A percentile compares a stretch with the other conserved stretches of the same genome.
Conservation (phyloP, 2,329 filamentous ascomycete species). For the Paraphaeosphaeria minitans region DNA sequence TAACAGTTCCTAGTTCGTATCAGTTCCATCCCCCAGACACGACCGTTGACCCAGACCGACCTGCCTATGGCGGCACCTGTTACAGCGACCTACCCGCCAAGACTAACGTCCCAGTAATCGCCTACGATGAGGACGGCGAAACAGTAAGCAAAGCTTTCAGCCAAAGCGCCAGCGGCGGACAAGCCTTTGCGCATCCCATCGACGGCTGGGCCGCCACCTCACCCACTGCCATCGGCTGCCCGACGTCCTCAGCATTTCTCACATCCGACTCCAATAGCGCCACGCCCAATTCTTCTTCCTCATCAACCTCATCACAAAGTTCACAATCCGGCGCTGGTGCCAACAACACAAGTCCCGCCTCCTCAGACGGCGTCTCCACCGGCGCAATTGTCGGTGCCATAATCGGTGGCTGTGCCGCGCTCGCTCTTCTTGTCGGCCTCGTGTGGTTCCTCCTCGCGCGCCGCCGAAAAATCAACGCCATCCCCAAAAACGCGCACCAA, state of each 20-base stretch:
- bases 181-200: slow-evolving; percentile 36
- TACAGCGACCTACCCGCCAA: slow-evolving; percentile 27
- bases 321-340: background rate
- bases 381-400: slow-evolving; percentile 30
- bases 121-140: slow-evolving; percentile 23
- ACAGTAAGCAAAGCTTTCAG: slow-evolving; percentile 19
- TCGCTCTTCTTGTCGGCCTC: slow-evolving; percentile 23
- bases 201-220: slow-evolving; percentile 30
- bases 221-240: slow-evolving; percentile 21
- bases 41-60: slow-evolving; percentile 23
- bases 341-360: background rate
- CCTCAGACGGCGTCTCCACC: slow-evolving; percentile 15
- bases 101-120: slow-evolving; percentile 21
- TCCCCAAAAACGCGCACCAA: slow-evolving; percentile 14
- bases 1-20: slow-evolving; percentile 21
- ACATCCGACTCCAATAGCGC: slow-evolving; percentile 2
- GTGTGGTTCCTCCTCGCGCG: slow-evolving; percentile 20
- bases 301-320: background rate
- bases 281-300: background rate
- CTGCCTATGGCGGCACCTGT: slow-evolving; percentile 35
- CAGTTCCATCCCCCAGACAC: slow-evolving; percentile 23
- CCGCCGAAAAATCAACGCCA: slow-evolving; percentile 12
- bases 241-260: slow-evolving; percentile 9
- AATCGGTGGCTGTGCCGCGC: slow-evolving; percentile 23
- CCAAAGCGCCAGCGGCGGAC: slow-evolving; percentile 13